These are phyloP conservation scores for Penicillium steckii DNA, from an alignment of 495 filamentous ascomycete species.

Conservation along the genomic window DNA sequence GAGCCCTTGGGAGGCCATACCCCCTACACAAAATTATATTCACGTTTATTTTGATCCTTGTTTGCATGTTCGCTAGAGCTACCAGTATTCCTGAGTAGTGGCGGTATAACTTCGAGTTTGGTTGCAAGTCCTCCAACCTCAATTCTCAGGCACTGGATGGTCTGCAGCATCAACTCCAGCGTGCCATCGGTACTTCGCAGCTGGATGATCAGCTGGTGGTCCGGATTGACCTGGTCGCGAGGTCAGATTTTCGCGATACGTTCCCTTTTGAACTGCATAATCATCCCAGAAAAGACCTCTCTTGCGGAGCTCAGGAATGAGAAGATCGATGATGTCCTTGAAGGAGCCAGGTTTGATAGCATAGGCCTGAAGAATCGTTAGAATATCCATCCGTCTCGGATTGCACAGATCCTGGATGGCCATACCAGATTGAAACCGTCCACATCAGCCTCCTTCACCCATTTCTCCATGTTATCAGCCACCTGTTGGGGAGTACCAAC, in stretches of 20 bases:
- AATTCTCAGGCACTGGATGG: constrained; percentile 20
- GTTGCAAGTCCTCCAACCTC: not conserved
- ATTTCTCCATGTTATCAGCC: constrained; percentile 59
- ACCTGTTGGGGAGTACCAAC: constrained; percentile 58
- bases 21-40: constrained; percentile 13
- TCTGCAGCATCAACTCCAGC: constrained; percentile 36
- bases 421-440: constrained; percentile 63
- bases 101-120: too few species aligned
- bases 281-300: constrained; percentile 51
- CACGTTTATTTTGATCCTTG: not conserved
- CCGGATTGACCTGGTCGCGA: constrained; percentile 40
- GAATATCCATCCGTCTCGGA: not conserved
- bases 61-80: not conserved
- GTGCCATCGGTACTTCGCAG: constrained; percentile 51
- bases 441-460: constrained; percentile 60
- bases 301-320: constrained; percentile 43
- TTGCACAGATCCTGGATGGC: not conserved
- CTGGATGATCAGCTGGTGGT: constrained; percentile 47
- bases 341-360: constrained; percentile 61
- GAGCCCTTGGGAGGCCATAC: constrained; percentile 14
- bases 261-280: constrained; percentile 43
- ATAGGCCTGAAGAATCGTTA: constrained; percentile 45
- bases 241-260: constrained; percentile 50
- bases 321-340: constrained; percentile 58
- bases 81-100: too few species aligned